Conservation (phyloP, 2,329 filamentous ascomycete genomes). For the Trichoderma sp. region DNA sequence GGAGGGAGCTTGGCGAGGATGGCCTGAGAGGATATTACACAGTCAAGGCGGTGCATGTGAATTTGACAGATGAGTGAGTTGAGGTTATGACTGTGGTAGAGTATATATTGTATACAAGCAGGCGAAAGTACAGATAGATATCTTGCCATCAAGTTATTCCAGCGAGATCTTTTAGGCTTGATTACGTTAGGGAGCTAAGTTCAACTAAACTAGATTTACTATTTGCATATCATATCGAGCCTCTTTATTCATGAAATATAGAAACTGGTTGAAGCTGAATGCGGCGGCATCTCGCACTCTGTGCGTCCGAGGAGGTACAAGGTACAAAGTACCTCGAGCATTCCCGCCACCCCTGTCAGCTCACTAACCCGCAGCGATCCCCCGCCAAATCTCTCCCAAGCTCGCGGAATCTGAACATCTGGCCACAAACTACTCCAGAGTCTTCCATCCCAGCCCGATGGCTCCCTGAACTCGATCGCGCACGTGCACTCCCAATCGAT, state of each 20-base stretch:
- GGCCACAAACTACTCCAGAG: conserved; percentile 4
- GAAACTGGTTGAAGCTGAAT: background rate
- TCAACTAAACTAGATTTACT: background rate
- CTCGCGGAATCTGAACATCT: conserved; percentile 10
- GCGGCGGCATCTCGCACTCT: background rate
- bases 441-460: conserved; percentile 5
- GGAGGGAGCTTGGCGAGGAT: conserved; percentile 33
- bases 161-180: background rate
- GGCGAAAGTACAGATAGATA: background rate
- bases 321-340: background rate
- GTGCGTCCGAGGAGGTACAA: background rate
- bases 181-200: background rate
- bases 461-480: background rate
- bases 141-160: background rate
- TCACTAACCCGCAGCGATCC: background rate
- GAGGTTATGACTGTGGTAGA: background rate
- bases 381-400: conserved; percentile 9
- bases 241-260: background rate
- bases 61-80: conserved; percentile 24
- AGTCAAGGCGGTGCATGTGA: conserved; percentile 32
- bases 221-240: background rate
- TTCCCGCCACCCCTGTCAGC: background rate
- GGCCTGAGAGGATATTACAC: conserved; percentile 30
- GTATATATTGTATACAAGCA: background rate
- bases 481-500: background rate